Base-by-base conservation (phyloP, 2,329 filamentous ascomycete genomes). In the Clonostachys rosea region DNA sequence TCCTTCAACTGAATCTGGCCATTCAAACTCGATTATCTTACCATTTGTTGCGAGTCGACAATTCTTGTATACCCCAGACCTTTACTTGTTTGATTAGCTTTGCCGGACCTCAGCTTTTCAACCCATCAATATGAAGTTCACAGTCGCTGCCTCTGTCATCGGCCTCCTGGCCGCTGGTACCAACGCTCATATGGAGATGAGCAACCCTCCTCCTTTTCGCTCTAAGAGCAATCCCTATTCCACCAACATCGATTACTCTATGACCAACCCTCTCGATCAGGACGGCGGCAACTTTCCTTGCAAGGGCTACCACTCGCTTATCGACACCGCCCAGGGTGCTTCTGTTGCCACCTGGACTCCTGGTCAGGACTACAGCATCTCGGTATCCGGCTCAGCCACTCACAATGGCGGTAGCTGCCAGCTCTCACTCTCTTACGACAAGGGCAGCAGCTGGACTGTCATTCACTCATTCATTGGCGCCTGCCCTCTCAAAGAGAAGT, bases 341-440 rank as follows among this genome's bases (percentile, higher is more conserved):
- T 64, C 77, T 4, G 76, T 80, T n/a, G 78, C 75, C 14, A 79
- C 72, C 14, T 89, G 84, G 59, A 60, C 66, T 5, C 75, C 80
- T 4, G 86, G 86, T 20, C 64, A 72, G 45, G 65, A 68, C 17
- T 81, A 86, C 63, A 75, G 77, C 52, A 71, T 88, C 63, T 75
- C 73, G 42, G 65, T 89, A 37, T 64, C 64, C 48, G 86, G 85
- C 16, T 75, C 73, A 40, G 79, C 79, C 18, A 63, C 62, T 30
- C 84, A 87, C 66, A 71, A 74, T 34, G 85, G 86, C 33, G 86
- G 86, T 33, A 86, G 81, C 6, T 89, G 86, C 65, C 86, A 90
- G 64, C 68, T 87, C 41, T 78, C 81, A 2, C 69, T 90, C n/a
- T 86, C 82, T 17, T 87, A 86, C 63, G 84, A 90, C 66, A 71